A percentile compares a stretch with the other conserved stretches of the same genome.
These are phyloP conservation scores for Xerocomus spinulosus DNA, from an alignment of 768 basidiomycete species.

Conservation along the genomic window DNA sequence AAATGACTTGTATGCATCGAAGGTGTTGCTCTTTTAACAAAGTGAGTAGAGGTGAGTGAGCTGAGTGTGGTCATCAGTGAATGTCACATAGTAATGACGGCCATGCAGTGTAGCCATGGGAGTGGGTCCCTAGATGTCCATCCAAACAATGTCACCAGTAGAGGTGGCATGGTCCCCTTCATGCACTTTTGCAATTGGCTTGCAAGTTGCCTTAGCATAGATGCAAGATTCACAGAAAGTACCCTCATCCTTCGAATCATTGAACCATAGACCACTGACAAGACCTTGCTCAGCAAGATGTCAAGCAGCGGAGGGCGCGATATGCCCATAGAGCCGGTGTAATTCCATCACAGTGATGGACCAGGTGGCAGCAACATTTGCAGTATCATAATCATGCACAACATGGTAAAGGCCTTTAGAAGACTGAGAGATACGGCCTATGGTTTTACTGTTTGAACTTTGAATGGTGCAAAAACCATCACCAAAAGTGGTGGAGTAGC, in stretches of 20 bases:
- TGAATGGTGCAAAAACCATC: too few relatives aligned
- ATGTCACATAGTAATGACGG: constrained; percentile 6
- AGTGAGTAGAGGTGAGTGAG: constrained; percentile 3
- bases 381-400: background rate
- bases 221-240: background rate
- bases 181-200: background rate
- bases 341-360: background rate
- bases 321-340: background rate
- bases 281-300: too few relatives aligned
- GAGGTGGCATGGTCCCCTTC: background rate
- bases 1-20: constrained; percentile 3
- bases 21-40: constrained; percentile 3
- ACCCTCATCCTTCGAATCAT: background rate
- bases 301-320: background rate
- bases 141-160: background rate
- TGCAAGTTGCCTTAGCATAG: too few relatives aligned
- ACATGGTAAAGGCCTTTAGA: background rate
- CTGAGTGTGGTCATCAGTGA: constrained; percentile 6
- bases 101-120: background rate
- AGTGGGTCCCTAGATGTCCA: constrained; percentile 3
- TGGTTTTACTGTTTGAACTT: too few relatives aligned
- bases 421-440: too few relatives aligned
- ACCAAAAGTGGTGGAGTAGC: too few relatives aligned
- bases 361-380: background rate
- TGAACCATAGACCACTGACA: background rate